These are phyloP conservation scores for Fusarium solani-melongenae DNA, from an alignment of 2,329 filamentous ascomycete species.

Conservation along the genomic window DNA sequence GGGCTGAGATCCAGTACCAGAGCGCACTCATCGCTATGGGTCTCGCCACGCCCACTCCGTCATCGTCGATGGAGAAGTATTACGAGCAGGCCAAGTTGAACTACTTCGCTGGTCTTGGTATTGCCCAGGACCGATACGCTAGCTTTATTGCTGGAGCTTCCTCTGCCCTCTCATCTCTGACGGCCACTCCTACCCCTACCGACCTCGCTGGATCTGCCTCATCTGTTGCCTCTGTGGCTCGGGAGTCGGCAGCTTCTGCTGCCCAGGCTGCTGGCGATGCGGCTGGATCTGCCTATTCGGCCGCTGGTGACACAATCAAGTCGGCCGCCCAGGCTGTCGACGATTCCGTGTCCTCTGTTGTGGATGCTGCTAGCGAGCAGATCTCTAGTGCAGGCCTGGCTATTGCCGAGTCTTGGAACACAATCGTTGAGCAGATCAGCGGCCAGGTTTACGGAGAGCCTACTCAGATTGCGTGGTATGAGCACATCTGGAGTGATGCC, in stretches of 20 bases:
- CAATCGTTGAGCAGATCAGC: constrained; percentile 70
- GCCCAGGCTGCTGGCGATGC: constrained; percentile 60
- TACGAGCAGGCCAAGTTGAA: constrained; percentile 70
- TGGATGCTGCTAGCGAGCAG: constrained; percentile 58
- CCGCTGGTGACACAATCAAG: constrained; percentile 56
- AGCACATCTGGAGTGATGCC: constrained; percentile 58
- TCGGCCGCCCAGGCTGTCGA: constrained; percentile 53
- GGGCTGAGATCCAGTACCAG: constrained; percentile 78
- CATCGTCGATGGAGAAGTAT: constrained; percentile 65
- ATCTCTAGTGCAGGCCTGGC: constrained; percentile 51
- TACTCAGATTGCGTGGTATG: constrained; percentile 67
- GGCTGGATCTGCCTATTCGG: constrained; percentile 59
- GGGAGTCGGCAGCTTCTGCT: constrained; percentile 57
- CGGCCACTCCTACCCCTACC: constrained; percentile 71
- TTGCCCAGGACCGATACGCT: constrained; percentile 82
- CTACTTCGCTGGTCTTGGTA: constrained; percentile 82
- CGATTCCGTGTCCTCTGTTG: constrained; percentile 52
- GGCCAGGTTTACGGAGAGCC: constrained; percentile 77
- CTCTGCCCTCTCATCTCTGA: constrained; percentile 70
- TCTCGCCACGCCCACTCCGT: constrained; percentile 63
- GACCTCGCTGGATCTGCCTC: constrained; percentile 60
- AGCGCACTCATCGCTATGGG: constrained; percentile 74
- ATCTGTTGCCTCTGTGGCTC: constrained; percentile 61
- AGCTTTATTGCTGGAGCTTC: constrained; percentile 80
- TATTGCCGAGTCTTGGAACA: constrained; percentile 54